Evolutionary conservation across 352 stramenopile species (phyloP).

Genomic region (Phytophthora uliginosa): DNA sequence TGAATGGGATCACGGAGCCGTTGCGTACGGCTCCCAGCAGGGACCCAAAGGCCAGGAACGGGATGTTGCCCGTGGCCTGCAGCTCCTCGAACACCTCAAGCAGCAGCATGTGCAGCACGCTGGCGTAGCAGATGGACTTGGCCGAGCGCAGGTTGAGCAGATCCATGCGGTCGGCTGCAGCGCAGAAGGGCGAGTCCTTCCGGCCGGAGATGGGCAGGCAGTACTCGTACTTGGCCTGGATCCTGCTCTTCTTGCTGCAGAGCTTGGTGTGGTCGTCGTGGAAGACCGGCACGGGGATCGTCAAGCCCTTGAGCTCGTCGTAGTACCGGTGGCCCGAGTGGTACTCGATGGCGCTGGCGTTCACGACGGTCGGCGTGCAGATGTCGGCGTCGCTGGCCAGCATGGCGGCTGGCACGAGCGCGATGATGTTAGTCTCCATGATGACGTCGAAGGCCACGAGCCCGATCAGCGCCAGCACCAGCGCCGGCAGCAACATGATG

Average conservation of each 20-base stretch:
- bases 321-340: constrained; percentile 25
- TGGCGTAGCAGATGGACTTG: constrained; percentile 55
- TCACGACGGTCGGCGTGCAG: constrained; percentile 18
- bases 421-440: constrained; percentile 33
- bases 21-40: too few species aligned
- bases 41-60: background rate
- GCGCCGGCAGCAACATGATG: constrained; percentile 14
- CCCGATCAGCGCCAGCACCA: constrained; percentile 13
- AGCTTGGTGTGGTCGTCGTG: constrained; percentile 25
- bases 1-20: constrained; percentile 8
- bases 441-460: constrained; percentile 30
- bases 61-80: constrained; percentile 26
- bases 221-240: constrained; percentile 29
- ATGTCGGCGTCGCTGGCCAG: constrained; percentile 3
- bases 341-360: constrained; percentile 23
- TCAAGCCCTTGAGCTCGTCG: constrained; percentile 12
- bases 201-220: constrained; percentile 33
- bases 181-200: constrained; percentile 55
- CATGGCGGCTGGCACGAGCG: constrained; percentile 11
- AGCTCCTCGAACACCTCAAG: constrained; percentile 64
- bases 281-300: constrained; percentile 32
- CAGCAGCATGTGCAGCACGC: constrained; percentile 63
- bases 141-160: constrained; percentile 33
- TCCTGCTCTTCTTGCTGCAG: constrained; percentile 25
- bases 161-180: constrained; percentile 50